Evolutionary conservation across 768 basidiomycete species (phyloP), one percentile per base, ranked within the genome.

Genomic region (Russula emetica): DNA sequence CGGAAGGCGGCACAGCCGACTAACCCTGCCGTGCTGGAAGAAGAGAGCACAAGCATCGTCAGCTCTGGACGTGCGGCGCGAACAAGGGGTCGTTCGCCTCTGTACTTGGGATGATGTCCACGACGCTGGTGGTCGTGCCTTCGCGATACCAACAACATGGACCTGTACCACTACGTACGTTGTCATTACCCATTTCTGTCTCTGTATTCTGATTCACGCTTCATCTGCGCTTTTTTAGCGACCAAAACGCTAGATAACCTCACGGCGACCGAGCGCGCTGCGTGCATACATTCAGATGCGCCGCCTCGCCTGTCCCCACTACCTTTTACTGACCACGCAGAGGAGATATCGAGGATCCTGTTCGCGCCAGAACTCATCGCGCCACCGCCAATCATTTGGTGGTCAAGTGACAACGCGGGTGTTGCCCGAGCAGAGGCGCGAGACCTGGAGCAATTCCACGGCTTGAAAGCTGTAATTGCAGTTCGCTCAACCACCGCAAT

Each of bases 341-440:
- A 88, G 70, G 86, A 90, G 69, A 86, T 88, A 82, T 81, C 83
- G 7, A 85, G 85, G 18, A 84, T 92, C 60, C 76, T 94, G 44
- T 94, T 92, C 71, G 88, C 91, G 5, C 88, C 90, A 1, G 90
- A 90, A 72, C 79, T 92, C 45, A 81, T 90, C 66, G 88, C 88
- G 14, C 88, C 90, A 20, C 77, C 82, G 22, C 90, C 90, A 1
- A 84, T 88, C 63, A 88, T 94, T 55, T 92, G 91, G 91, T 78
- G 92, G n/a, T 88, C 88, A 1, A 86, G 88, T 72, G 90, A 92
- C 72, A 79, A 80, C 14, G 84, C 85, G 20, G 87, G 87, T 26
- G 84, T 91, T 18, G 88, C 86, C 9, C 79, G 82, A 44, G 83
- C 86, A 6, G 90, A 92, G 73, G 89, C 89, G 32, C 78, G 81